Conservation (phyloP, 495 filamentous ascomycete species). For the Xylaria castorea region DNA sequence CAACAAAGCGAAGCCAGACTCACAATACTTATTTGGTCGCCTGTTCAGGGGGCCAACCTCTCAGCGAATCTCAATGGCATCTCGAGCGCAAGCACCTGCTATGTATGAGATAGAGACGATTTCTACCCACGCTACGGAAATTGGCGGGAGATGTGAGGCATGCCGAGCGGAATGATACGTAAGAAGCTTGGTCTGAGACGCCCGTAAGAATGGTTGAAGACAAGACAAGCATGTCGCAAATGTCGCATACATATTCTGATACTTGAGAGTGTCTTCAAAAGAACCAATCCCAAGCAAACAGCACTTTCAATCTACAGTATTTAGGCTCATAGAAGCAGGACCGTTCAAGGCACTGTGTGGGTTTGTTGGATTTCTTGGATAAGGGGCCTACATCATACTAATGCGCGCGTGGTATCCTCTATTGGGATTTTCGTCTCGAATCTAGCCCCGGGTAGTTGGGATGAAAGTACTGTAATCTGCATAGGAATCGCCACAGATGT, state of each 20-base stretch:
- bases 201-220: neutral
- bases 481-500: neutral
- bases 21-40: neutral
- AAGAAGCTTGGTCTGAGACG: conserved; percentile 23
- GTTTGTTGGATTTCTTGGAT: conserved; percentile 11
- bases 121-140: conserved; percentile 7
- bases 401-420: neutral
- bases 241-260: conserved; percentile 10
- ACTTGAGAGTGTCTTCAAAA: conserved; percentile 7
- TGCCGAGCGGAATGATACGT: conserved; percentile 3
- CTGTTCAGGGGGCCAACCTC: neutral
- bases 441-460: conserved; percentile 7
- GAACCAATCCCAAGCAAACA: neutral
- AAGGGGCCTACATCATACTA: conserved; percentile 8
- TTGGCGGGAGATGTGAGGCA: neutral
- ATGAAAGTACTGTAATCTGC: neutral
- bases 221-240: neutral
- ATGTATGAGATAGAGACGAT: neutral
- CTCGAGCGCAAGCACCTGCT: neutral
- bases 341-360: conserved; percentile 19
- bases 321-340: neutral
- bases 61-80: neutral
- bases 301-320: neutral
- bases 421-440: neutral
- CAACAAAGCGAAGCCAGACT: neutral